phyloP scores from a whole-genome alignment of 345 rosid species.

The Theobroma cacao region DNA sequence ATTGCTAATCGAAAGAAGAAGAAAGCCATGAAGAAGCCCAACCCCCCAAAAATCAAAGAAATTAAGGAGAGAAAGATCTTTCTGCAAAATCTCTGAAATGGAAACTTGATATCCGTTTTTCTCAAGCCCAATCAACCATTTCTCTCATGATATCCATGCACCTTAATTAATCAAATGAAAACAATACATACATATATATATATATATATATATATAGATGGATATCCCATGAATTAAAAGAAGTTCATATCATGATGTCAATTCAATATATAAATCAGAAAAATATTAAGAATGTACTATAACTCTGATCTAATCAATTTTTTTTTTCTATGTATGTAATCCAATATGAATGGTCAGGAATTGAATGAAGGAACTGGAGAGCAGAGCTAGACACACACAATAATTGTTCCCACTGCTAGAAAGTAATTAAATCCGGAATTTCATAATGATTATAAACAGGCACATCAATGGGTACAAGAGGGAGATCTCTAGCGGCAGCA shows the following conservation, averaged over 20 bases:
- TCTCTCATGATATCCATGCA: too few relatives aligned
- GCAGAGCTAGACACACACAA: background rate
- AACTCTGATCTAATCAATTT: background rate
- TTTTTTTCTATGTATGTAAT: background rate
- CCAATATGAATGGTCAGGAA: background rate
- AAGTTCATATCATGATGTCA: background rate
- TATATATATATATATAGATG: background rate
- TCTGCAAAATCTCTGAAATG: too few relatives aligned
- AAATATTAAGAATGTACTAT: background rate
- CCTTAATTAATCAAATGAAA: too few relatives aligned
- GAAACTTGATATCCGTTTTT: too few relatives aligned
- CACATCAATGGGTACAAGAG: constrained; percentile 17
- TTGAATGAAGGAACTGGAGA: background rate
- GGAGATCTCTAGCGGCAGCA: background rate
- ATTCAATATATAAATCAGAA: background rate
- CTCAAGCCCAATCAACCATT: background rate
- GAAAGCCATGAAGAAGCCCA: too few relatives aligned
- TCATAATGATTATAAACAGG: constrained; percentile 20
- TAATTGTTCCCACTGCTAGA: constrained; percentile 19
- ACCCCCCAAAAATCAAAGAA: too few relatives aligned
- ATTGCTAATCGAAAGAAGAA: too few relatives aligned
- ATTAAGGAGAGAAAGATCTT: too few relatives aligned
- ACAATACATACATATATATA: too few relatives aligned
- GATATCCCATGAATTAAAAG: too few relatives aligned
- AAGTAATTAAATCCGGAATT: constrained; percentile 50